Evolutionary conservation across 352 stramenopile genomes (phyloP), one percentile per base, ranked within the genome.

Genomic region (Pilasporangium apinafurcum): DNA sequence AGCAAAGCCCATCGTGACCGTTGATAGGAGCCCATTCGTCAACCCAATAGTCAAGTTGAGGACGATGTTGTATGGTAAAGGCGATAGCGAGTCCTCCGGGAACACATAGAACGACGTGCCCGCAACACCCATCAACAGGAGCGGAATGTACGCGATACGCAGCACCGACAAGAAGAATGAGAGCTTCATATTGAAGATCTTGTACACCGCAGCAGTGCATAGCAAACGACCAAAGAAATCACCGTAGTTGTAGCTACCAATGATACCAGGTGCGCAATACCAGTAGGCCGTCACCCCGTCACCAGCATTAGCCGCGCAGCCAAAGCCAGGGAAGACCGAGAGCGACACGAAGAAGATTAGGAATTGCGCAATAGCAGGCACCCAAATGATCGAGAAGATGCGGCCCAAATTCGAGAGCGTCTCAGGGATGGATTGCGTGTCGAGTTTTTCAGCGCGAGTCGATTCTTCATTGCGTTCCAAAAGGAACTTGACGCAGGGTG

Each of bases 311-410:
- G 64, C 65, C 1, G 67, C 44, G 37, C 68, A 81, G n/a, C 59
- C 72, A 22, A 88, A 80, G 17, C 68, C 69, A 0, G 67, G 67
- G 37, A 72, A 81, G 6, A 78, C 60, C 1, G 53, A 39, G 5
- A 85, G 52, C 41, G 72, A 79, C 1, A 80, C 61, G 50, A 85
- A 83, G 60, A 83, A 82, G 8, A 77, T 43, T 9, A 82, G 42
- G 47, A 67, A 83, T 58, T 83, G 67, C 8, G 67, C 50, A 10
- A 81, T 13, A 0, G 59, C 62, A 0, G 69, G 69, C 24, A 80
- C 25, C 56, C 59, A 68, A 14, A 84, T 70, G 46, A 83, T 62
- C 35, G 42, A 44, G 40, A 71, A 67, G 17, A 84, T 73, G 29
- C 69, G 67, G 16, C 48, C 40, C 40, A 77, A 47, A 45, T 83